Conservation (phyloP, 1,284 basidiomycete species). For the Erythrobasidium hasegawianum region DNA sequence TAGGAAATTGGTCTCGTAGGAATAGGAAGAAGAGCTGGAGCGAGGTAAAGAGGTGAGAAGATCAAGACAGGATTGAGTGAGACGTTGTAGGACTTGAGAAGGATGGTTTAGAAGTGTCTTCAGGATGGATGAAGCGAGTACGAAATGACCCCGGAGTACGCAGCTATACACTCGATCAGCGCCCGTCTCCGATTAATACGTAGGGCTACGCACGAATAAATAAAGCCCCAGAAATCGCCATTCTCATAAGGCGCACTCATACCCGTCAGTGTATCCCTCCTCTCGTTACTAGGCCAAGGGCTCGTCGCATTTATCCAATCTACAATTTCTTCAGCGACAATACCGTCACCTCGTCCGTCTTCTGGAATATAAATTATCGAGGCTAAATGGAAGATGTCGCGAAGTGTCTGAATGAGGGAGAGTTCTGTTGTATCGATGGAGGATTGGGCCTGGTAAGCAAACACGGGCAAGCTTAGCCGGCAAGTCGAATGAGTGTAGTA, state of each 20-base stretch:
- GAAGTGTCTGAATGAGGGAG: conserved; percentile 4
- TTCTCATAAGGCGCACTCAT: conserved; percentile 76
- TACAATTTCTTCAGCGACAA: conserved; percentile 88
- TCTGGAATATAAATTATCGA: conserved; percentile 78
- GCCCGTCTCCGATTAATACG: no score
- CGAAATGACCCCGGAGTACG: conserved; percentile 71
- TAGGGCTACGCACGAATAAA: conserved; percentile 59
- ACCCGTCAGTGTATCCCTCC: conserved; percentile 70
- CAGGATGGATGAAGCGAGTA: conserved; percentile 72
- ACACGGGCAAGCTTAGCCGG: not conserved
- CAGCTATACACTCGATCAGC: conserved; percentile 54
- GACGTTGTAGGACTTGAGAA: conserved; percentile 61
- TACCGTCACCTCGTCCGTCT: conserved; percentile 73
- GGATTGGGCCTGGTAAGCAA: conserved; percentile 7
- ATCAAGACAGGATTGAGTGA: conserved; percentile 62
- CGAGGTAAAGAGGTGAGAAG: conserved; percentile 70
- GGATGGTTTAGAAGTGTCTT: conserved; percentile 65
- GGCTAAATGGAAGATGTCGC: conserved; percentile 73
- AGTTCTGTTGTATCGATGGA: conserved; percentile 23
- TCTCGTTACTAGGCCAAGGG: conserved; percentile 68
- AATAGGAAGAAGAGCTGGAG: conserved; percentile 52
- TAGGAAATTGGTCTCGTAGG: conserved; percentile 16
- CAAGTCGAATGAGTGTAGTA: no score
- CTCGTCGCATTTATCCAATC: conserved; percentile 86
- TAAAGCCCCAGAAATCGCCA: conserved; percentile 77